A percentile compares a stretch with the other conserved stretches of the same genome.
Conservation (phyloP, 2,329 filamentous ascomycete species). For the Ciborinia camelliae region DNA sequence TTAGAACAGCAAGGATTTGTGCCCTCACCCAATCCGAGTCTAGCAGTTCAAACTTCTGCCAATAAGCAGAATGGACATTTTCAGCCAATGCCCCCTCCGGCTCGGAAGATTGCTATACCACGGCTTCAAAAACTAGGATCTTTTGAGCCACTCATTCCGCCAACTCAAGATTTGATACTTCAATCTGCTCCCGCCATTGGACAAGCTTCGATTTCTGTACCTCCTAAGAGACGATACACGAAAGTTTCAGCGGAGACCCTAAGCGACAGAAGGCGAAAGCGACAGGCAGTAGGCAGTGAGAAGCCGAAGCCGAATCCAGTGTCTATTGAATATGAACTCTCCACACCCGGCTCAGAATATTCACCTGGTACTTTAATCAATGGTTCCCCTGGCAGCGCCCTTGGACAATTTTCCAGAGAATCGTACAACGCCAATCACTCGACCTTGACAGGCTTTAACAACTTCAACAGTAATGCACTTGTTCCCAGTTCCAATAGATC, state of each 20-base stretch:
- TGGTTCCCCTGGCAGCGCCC: background rate
- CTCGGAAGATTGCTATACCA: background rate
- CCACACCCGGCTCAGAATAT: background rate
- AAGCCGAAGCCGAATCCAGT: background rate
- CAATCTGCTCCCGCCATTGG: background rate
- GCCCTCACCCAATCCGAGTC: background rate
- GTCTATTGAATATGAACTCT: background rate
- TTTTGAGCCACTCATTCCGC: background rate
- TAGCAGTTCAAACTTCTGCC: background rate
- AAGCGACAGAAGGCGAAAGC: background rate
- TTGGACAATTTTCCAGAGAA: background rate
- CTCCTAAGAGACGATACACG: background rate
- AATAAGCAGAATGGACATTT: background rate
- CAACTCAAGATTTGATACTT: background rate
- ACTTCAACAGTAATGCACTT: background rate
- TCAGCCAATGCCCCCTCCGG: background rate
- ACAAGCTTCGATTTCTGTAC: background rate
- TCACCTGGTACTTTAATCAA: background rate
- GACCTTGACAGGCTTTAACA: background rate
- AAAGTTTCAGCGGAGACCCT: background rate
- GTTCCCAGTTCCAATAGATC: background rate
- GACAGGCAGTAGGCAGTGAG: background rate
- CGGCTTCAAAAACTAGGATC: background rate
- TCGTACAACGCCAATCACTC: background rate
- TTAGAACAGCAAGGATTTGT: background rate